phyloP scores from a whole-genome alignment of 306 rosid genomes.

The Spatholobus suberectus region DNA sequence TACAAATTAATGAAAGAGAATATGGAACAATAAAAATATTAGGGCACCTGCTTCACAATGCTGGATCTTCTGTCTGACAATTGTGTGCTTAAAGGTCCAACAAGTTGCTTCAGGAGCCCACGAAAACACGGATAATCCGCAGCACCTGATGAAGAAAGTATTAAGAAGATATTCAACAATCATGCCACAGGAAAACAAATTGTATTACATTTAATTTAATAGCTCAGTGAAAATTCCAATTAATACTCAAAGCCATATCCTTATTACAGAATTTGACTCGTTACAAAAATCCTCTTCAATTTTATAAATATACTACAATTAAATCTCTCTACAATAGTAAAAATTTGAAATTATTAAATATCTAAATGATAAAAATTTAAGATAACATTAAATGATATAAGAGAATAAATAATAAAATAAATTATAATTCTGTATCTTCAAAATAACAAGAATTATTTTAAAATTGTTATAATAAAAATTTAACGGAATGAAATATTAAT shows the following conservation, averaged over 20 bases:
- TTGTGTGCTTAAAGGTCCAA: conserved; percentile 89
- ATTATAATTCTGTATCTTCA: background rate
- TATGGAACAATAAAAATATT: conserved; percentile 20
- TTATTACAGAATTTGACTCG: background rate
- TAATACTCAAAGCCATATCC: background rate
- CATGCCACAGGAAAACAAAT: background rate
- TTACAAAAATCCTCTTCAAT: background rate
- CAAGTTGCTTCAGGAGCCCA: conserved; percentile 95
- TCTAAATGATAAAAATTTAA: background rate
- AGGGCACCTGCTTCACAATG: conserved; percentile 93
- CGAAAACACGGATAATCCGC: conserved; percentile 87
- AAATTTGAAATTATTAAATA: background rate
- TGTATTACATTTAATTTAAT: background rate
- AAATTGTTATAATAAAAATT: background rate
- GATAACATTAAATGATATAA: background rate
- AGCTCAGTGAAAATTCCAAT: conserved; percentile 16
- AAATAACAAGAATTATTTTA: background rate
- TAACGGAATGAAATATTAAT: background rate
- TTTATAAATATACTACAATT: background rate
- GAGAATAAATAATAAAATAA: no score
- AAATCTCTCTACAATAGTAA: background rate
- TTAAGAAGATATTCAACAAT: conserved; percentile 25
- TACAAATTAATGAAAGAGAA: background rate
- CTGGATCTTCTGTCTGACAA: conserved; percentile 97
- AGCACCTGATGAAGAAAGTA: conserved; percentile 71